These are phyloP conservation scores for Haplosporangium sp. DNA, from an alignment of 371 early-diverging fungal species.

Conservation along the genomic window DNA sequence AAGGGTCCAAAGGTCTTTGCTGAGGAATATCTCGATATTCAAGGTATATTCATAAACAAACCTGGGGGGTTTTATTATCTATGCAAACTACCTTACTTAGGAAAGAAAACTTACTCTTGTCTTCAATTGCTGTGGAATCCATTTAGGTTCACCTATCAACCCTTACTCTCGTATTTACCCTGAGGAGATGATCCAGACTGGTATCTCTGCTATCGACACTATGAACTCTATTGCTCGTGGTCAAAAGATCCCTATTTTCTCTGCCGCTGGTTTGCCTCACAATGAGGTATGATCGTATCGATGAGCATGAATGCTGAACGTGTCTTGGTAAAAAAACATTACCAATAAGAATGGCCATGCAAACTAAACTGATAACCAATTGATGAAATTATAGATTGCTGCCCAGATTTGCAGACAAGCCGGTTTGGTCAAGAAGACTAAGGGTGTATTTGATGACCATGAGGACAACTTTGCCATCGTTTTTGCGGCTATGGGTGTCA, in stretches of 20 bases:
- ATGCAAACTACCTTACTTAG: background rate
- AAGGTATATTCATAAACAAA: constrained; percentile 67
- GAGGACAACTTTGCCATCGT: constrained; percentile 99
- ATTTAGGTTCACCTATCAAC: constrained; percentile 96
- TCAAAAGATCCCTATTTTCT: constrained; percentile 99
- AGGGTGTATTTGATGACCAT: constrained; percentile 97
- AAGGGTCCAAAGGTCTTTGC: constrained; percentile 99
- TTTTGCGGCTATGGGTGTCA: constrained; percentile 99
- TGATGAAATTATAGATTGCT: constrained; percentile 83
- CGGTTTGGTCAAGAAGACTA: constrained; percentile 96
- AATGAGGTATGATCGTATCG: constrained; percentile 84
- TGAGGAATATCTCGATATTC: constrained; percentile 98
- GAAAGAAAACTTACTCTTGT: background rate
- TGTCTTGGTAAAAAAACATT: background rate
- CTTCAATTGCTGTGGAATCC: background rate
- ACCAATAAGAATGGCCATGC: background rate
- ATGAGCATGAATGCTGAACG: background rate
- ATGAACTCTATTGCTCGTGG: constrained; percentile 99
- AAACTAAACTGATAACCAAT: background rate
- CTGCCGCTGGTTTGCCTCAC: constrained; percentile 99
- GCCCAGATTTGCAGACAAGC: constrained; percentile 99
- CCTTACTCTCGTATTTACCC: constrained; percentile 99
- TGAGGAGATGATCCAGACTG: constrained; percentile 99
- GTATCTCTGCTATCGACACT: constrained; percentile 99
- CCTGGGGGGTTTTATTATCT: background rate